Base-by-base conservation (phyloP, 179 eudicot species). In the Camellia oleifera region DNA sequence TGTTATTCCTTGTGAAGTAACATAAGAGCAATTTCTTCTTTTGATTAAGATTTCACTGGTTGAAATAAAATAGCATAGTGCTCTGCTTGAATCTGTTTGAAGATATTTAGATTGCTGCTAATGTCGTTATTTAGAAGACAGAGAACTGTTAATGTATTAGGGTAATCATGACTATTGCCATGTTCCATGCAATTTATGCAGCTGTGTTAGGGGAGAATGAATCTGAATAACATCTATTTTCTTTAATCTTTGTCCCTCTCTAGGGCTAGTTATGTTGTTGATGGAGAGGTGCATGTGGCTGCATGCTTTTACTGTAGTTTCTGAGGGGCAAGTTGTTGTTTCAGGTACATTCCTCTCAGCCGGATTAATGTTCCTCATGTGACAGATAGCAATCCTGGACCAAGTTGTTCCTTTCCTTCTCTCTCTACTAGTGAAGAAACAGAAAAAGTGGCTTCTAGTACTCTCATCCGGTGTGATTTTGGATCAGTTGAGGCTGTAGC, bases 271-370 rank as follows among this genome's bases (percentile, higher is more conserved):
- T 54, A 48, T 13, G 65, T 11, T 50, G 44, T 23, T 48, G 57
- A 42, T 62, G 40, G 45, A 23, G 17, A 58, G n/a, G 60, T 65
- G 13, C 57, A 32, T 72, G 50, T 66, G 63, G 2, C 61, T 66
- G 69, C 12, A 60, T 79, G 56, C 57, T 12, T 64, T 76, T 11
- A 26, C 63, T 63, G 23, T 62, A 68, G 14, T 26, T 58, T 61
- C 76, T 85, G 78, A 86, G 57, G 11, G 18, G 76, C 48, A 64
- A 64, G 15, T 45, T 56, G 11, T 78, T 66, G 64, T 87, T 83
- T 78, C 87, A 95, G 99, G 89, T 95, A 95, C 81, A 82, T 92
- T 57, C 99, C 99, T 77, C 87, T 94, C 66, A 86, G 89, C 80
- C 91, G 98, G 81, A 72, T 95, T 15, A 83, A 77, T 87, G 74